Percentiles rank a stretch among this genome's conserved stretches.
These are phyloP conservation scores for Chrysoporthe puriensis DNA, from an alignment of 2,329 filamentous ascomycete species.

Conservation along the genomic window DNA sequence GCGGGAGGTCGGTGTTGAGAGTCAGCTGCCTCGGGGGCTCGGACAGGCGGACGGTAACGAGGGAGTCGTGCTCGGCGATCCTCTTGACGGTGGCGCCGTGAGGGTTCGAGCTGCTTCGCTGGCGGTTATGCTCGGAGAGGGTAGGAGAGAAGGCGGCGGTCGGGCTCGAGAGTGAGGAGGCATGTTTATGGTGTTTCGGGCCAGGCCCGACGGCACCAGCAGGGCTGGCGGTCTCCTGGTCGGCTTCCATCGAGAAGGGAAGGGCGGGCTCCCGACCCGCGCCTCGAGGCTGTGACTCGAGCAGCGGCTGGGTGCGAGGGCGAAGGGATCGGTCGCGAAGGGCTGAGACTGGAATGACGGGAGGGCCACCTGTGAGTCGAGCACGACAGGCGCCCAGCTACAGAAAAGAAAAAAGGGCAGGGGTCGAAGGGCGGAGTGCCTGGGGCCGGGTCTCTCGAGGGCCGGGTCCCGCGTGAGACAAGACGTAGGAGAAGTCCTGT, in stretches of 20 bases:
- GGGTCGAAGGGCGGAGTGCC: slow-evolving; percentile 1
- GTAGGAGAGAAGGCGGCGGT: slow-evolving; percentile 15
- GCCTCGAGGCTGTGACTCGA: slow-evolving; percentile 8
- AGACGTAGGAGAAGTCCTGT: background rate
- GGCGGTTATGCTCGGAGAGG: slow-evolving; percentile 16
- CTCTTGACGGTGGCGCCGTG: slow-evolving; percentile 29
- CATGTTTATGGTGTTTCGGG: slow-evolving; percentile 22
- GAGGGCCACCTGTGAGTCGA: slow-evolving; percentile 1
- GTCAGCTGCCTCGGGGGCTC: slow-evolving; percentile 46
- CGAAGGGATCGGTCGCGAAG: slow-evolving; percentile 14
- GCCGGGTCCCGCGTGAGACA: background rate
- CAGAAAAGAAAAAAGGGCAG: background rate
- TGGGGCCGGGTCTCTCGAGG: background rate
- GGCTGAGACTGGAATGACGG: slow-evolving; percentile 28
- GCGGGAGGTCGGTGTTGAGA: slow-evolving; percentile 36
- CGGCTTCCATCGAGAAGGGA: slow-evolving; percentile 28
- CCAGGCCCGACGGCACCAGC: slow-evolving; percentile 4
- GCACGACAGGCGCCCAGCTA: background rate
- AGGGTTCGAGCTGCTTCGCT: slow-evolving; percentile 30
- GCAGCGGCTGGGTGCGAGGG: background rate
- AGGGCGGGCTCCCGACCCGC: slow-evolving; percentile 19
- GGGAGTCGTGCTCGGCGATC: slow-evolving; percentile 56
- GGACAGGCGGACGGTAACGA: slow-evolving; percentile 69
- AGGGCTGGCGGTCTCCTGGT: slow-evolving; percentile 23
- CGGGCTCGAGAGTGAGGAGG: slow-evolving; percentile 24